Evolutionary conservation across 2,329 filamentous ascomycete genomes (phyloP).

Genomic region (Penicillium hesseltinei): DNA sequence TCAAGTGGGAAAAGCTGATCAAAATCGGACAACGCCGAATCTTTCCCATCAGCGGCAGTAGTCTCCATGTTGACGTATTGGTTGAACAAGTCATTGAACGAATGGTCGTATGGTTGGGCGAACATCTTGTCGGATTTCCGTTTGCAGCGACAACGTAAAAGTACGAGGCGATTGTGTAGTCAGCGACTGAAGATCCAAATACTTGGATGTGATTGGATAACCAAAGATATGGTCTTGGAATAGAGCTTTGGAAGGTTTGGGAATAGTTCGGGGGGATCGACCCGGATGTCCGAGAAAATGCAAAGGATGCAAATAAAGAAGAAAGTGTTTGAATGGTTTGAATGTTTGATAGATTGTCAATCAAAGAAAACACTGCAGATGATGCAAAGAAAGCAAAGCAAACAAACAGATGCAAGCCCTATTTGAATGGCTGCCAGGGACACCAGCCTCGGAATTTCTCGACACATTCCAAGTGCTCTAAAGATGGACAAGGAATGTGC

Average conservation of each 20-base stretch:
- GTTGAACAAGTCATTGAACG: constrained; percentile 62
- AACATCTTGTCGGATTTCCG: constrained; percentile 52
- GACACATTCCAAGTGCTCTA: constrained; percentile 36
- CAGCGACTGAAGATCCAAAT: constrained; percentile 24
- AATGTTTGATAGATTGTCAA: constrained; percentile 40
- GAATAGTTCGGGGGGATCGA: constrained; percentile 20
- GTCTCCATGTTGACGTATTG: constrained; percentile 61
- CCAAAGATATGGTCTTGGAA: constrained; percentile 13
- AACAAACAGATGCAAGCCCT: constrained; percentile 41
- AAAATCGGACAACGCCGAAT: constrained; percentile 50
- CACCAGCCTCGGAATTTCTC: constrained; percentile 39
- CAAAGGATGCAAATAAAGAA: constrained; percentile 26
- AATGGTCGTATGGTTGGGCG: constrained; percentile 49
- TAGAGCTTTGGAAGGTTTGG: constrained; percentile 23
- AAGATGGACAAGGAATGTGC: constrained; percentile 37
- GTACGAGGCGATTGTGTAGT: constrained; percentile 8
- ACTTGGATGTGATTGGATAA: constrained; percentile 34
- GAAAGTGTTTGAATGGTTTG: constrained; percentile 9
- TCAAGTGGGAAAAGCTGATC: constrained; percentile 54
- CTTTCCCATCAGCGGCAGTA: constrained; percentile 49
- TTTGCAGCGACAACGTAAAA: constrained; percentile 31
- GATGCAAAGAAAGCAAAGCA: constrained; percentile 45
- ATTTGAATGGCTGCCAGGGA: constrained; percentile 37
- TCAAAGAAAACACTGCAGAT: constrained; percentile 41
- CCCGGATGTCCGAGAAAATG: constrained; percentile 19